These are phyloP conservation scores for Perkinsus olseni DNA, from an alignment of 169 alveolate genomes.

Conservation along the genomic window DNA sequence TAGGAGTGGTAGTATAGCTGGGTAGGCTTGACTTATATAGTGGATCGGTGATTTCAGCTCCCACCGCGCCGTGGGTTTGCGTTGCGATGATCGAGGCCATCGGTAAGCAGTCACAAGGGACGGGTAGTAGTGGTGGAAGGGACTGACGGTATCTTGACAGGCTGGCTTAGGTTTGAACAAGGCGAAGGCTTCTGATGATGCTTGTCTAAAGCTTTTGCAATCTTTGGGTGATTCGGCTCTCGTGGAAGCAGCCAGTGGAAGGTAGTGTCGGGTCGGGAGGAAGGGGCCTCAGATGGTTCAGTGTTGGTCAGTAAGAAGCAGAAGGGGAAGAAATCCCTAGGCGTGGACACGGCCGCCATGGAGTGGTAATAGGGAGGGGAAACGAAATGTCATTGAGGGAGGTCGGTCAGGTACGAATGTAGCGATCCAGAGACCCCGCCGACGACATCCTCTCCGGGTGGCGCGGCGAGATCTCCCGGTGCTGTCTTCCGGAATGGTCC, in stretches of 20 bases:
- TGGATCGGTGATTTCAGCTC: background rate
- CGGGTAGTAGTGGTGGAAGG: background rate
- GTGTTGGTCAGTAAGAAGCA: background rate
- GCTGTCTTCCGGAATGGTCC: background rate
- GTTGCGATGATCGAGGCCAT: background rate
- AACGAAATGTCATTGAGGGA: background rate
- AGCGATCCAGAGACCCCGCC: background rate
- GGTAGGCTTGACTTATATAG: background rate
- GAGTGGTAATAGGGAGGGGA: background rate
- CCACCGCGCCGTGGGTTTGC: background rate
- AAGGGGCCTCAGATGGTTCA: no score
- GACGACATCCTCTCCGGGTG: background rate
- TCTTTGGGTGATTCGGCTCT: background rate
- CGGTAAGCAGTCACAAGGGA: background rate
- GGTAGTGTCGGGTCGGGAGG: background rate
- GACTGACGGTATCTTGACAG: background rate
- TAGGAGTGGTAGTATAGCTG: background rate
- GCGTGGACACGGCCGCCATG: background rate
- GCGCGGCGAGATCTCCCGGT: background rate
- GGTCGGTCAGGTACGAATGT: background rate
- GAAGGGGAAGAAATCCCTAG: background rate
- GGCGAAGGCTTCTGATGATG: background rate
- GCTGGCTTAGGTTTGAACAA: background rate
- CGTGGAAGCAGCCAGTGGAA: background rate
- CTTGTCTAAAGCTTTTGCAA: background rate